Evolutionary conservation across 768 basidiomycete genomes (phyloP).

Genomic region (Leccinum disarticulatum): DNA sequence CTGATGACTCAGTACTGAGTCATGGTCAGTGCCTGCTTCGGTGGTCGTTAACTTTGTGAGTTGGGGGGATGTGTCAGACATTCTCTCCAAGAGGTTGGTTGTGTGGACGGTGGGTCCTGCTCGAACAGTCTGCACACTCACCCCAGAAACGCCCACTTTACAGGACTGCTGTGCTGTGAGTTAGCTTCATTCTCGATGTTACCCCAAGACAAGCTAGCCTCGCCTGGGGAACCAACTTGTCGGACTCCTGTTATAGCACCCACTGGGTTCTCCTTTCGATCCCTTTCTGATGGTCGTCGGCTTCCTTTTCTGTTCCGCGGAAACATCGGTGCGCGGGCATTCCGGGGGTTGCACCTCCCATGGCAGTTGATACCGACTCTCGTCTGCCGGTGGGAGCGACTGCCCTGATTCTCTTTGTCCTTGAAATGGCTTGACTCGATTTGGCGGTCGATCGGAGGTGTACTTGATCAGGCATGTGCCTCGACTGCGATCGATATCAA

Average conservation of each 20-base stretch:
- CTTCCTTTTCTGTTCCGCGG: background rate
- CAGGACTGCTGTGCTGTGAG: background rate
- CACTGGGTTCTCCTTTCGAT: background rate
- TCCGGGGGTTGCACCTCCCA: background rate
- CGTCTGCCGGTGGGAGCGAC: background rate
- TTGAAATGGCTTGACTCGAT: background rate
- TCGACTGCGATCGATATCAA: background rate
- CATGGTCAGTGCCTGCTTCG: constrained; percentile 5
- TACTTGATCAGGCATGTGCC: background rate
- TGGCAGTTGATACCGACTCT: background rate
- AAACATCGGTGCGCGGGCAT: background rate
- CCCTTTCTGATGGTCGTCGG: background rate
- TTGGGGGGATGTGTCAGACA: too few species aligned
- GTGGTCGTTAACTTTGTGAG: background rate
- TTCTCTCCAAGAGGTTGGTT: background rate
- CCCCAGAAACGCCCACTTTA: background rate
- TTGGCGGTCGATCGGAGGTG: background rate
- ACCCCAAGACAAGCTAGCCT: background rate
- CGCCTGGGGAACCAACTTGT: background rate
- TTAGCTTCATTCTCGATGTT: background rate
- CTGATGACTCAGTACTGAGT: background rate
- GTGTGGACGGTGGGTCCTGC: background rate
- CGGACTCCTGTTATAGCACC: background rate
- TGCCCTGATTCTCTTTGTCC: background rate
- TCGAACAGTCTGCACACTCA: too few species aligned